phyloP scores from a whole-genome alignment of 305 asterid species.

The Fraxinus baroniana region DNA sequence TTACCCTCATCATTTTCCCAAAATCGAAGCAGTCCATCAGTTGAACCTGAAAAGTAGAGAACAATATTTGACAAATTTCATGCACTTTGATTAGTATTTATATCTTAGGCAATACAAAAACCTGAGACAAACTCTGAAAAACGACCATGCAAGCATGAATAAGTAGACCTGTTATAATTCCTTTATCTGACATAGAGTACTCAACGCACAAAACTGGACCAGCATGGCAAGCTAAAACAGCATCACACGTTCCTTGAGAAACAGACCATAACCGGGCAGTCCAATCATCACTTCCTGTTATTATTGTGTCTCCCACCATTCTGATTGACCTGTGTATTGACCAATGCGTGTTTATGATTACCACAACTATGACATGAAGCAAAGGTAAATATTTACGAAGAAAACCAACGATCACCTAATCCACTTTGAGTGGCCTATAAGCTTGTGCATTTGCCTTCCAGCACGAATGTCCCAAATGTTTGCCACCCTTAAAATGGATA shows the following conservation, averaged over 20 bases:
- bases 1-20: slow-evolving; percentile 97
- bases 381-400: background rate
- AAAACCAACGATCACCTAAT: slow-evolving; percentile 57
- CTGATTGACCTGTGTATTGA: slow-evolving; percentile 70
- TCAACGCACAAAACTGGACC: slow-evolving; percentile 90
- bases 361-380: slow-evolving; percentile 24
- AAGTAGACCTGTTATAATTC: slow-evolving; percentile 76
- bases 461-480: slow-evolving; percentile 95
- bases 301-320: slow-evolving; percentile 89
- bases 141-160: slow-evolving; percentile 17
- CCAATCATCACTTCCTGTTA: slow-evolving; percentile 99
- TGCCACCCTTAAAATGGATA: slow-evolving; percentile 55
- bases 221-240: slow-evolving; percentile 92
- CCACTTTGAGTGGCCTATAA: slow-evolving; percentile 92
- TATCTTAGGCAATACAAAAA: slow-evolving; percentile 10
- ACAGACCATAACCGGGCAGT: slow-evolving; percentile 94
- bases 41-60: slow-evolving; percentile 64
- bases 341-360: slow-evolving; percentile 24
- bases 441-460: slow-evolving; percentile 89
- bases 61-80: slow-evolving; percentile 23
- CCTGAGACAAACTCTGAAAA: slow-evolving; percentile 1
- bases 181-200: slow-evolving; percentile 75
- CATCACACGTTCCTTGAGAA: slow-evolving; percentile 87
- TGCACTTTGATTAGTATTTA: background rate
- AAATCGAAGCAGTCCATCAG: slow-evolving; percentile 85